Percentiles rank a stretch among this genome's conserved stretches.
These are phyloP conservation scores for Trichoderma hamatum DNA, from an alignment of 2,329 filamentous ascomycete species.

Conservation along the genomic window DNA sequence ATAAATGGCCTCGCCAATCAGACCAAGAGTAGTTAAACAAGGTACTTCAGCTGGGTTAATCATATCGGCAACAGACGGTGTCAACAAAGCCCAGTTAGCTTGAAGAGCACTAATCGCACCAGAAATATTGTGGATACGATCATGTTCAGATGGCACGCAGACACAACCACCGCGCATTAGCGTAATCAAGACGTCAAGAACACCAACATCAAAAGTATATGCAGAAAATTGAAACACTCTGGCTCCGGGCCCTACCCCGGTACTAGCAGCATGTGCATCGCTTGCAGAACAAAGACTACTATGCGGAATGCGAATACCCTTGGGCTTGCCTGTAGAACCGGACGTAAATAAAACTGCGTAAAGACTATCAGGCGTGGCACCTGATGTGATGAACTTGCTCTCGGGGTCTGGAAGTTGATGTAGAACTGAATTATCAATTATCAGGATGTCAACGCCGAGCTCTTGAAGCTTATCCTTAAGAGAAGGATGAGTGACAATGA, in stretches of 20 bases:
- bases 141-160: slow-evolving; percentile 29
- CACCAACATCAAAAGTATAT: slow-evolving; percentile 18
- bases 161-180: slow-evolving; percentile 29
- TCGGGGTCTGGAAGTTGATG: background rate
- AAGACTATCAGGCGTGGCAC: background rate
- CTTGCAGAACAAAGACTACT: background rate
- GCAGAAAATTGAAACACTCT: slow-evolving; percentile 18
- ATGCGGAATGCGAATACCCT: slow-evolving; percentile 29
- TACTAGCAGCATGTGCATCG: background rate
- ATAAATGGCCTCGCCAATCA: slow-evolving; percentile 6
- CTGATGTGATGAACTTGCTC: background rate
- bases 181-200: background rate
- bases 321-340: slow-evolving; percentile 31
- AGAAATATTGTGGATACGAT: slow-evolving; percentile 27
- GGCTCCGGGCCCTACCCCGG: background rate
- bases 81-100: slow-evolving; percentile 26
- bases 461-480: background rate
- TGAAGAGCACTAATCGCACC: slow-evolving; percentile 12
- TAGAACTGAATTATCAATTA: background rate
- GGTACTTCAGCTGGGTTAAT: slow-evolving; percentile 4
- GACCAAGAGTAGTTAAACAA: background rate
- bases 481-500: background rate
- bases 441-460: background rate
- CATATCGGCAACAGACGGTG: slow-evolving; percentile 28
- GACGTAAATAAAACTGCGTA: slow-evolving; percentile 30